These are phyloP conservation scores for Ophiobolus disseminans DNA, from an alignment of 2,329 filamentous ascomycete species.

Conservation along the genomic window DNA sequence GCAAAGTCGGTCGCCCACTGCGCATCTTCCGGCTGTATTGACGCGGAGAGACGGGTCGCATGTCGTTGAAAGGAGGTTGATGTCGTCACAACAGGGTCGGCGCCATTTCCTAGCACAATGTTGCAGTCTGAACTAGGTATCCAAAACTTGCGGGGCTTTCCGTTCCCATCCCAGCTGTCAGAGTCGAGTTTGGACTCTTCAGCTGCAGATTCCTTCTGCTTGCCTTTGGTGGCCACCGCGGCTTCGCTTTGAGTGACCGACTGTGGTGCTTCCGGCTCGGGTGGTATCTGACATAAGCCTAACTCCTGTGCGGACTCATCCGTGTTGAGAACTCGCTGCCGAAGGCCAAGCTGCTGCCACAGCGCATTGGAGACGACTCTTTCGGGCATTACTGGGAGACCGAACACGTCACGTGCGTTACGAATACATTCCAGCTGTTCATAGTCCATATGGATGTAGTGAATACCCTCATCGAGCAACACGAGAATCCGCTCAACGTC, in stretches of 20 bases:
- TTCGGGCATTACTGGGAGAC: slow-evolving; percentile 62
- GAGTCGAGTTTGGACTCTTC: slow-evolving; percentile 51
- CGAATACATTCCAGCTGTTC: slow-evolving; percentile 65
- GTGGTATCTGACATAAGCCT: slow-evolving; percentile 56
- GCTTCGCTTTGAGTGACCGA: slow-evolving; percentile 29
- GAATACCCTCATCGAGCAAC: slow-evolving; percentile 65
- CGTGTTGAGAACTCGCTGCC: slow-evolving; percentile 63
- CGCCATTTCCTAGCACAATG: slow-evolving; percentile 62
- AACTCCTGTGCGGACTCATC: slow-evolving; percentile 60
- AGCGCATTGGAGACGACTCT: slow-evolving; percentile 62
- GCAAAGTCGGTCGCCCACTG: slow-evolving; percentile 64
- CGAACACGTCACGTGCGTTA: slow-evolving; percentile 59
- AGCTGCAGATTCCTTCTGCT: slow-evolving; percentile 46
- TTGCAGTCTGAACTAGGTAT: slow-evolving; percentile 63
- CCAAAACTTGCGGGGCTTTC: slow-evolving; percentile 64
- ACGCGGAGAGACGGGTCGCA: slow-evolving; percentile 57
- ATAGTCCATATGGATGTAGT: slow-evolving; percentile 66
- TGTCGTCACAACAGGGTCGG: slow-evolving; percentile 60
- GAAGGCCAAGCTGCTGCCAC: slow-evolving; percentile 65
- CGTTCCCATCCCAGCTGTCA: slow-evolving; percentile 62
- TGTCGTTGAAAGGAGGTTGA: slow-evolving; percentile 55
- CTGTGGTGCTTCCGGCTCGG: slow-evolving; percentile 39
- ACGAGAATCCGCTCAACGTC: slow-evolving; percentile 64
- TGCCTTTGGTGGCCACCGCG: slow-evolving; percentile 50
- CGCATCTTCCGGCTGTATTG: slow-evolving; percentile 61